A percentile compares a stretch with the other conserved stretches of the same genome.
These are phyloP conservation scores for Lipomyces yamanashiensis DNA, from an alignment of 805 yeast genomes.

Conservation along the genomic window DNA sequence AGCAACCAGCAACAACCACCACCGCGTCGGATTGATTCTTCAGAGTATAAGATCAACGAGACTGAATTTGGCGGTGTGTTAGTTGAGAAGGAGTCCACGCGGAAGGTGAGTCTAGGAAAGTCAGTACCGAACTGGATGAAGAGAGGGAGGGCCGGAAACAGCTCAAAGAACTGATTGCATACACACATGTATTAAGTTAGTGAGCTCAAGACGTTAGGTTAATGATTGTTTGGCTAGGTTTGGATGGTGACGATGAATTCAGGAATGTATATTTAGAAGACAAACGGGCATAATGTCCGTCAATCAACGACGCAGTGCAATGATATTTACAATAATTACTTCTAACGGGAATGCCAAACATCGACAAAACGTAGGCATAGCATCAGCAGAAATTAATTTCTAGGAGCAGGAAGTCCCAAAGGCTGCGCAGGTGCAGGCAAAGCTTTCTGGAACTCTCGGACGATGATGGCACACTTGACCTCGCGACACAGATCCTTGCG, in stretches of 20 bases:
- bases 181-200: not conserved
- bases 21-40: not conserved
- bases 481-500: conserved; percentile 75
- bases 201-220: no score
- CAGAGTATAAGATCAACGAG: not conserved
- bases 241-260: no score
- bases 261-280: no score
- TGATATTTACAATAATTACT: no score
- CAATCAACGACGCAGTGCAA: no score
- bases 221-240: no score
- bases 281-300: no score
- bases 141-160: not conserved
- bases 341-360: no score
- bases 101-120: conserved; percentile 24
- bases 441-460: conserved; percentile 65
- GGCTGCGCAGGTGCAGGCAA: conserved; percentile 25
- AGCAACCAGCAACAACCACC: not conserved
- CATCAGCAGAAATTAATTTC: not conserved
- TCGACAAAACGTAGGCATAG: no score
- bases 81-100: not conserved
- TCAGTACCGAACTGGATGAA: conserved; percentile 16
- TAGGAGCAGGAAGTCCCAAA: conserved; percentile 27
- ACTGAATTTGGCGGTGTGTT: not conserved
- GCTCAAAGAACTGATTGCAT: not conserved
- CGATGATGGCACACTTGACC: conserved; percentile 75